Base-by-base conservation (phyloP, 176 grass and related monocot species). In the Carex cristatella region DNA sequence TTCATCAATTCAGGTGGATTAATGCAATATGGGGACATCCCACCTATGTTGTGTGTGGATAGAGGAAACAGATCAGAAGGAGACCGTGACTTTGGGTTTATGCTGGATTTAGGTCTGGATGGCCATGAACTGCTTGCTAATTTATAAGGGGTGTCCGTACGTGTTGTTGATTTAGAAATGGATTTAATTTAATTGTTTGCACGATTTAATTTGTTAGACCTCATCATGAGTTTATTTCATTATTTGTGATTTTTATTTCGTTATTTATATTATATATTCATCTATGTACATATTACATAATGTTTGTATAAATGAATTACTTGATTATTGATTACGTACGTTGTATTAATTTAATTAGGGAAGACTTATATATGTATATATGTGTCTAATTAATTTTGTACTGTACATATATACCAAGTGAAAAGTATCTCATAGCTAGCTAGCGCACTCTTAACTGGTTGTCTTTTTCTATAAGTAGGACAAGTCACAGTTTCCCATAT, bases 271-370 rank as follows among this genome's bases (percentile, higher is more conserved):
- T 69, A 16, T 40, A 54, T 54, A 54, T 75, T 78, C 74, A 35
- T 56, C 51, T 56, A 12, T 78, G 74, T 57, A 58, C 51, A 78
- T 78, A 78, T 57, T 51, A 28, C 23, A 56, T 78, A 13, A 57
- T 28, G 16, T 57, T 57, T 78, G 74, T 57, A 78, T 48, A 77
- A 9, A 56, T 32, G 23, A 10, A 77, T 30, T 57, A 78, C 51
- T 78, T 78, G 74, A 35, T 78, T 71, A 35, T 78, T 71, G 35
- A 71, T 44, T 77, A 77, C 48, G 72, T 77, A 77, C 48, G 72
- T 78, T 56, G 74, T 78, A 7, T 16, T 78, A 40, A 40, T 40
- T 33, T 15, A 55, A 19, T 46, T 7, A 10, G 40, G 5, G 2
- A 55, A 77, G 7, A 55, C 4, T 12, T 4, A 28, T 4, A 2